These are phyloP conservation scores for Sugiyamaella qingdaonensis DNA, from an alignment of 805 yeast species.

Conservation along the genomic window DNA sequence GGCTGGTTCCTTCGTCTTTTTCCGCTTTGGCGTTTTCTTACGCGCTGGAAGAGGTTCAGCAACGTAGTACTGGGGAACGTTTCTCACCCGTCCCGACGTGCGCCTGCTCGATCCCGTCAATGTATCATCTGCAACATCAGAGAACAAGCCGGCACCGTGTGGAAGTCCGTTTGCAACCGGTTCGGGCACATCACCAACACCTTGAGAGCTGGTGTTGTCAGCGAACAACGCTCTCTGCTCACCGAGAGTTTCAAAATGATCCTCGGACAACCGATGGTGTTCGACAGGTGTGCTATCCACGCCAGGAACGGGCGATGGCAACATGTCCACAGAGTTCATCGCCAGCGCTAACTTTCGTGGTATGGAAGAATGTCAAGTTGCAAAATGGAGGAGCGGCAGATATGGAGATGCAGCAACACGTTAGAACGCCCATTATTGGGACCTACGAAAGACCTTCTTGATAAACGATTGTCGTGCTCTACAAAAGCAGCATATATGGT, in stretches of 20 bases:
- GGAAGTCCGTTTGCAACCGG: too few species aligned
- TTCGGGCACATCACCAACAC: too few species aligned
- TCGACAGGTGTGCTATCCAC: not conserved
- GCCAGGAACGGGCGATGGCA: not conserved
- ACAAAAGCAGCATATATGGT: too few species aligned
- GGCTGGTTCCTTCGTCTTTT: constrained; percentile 12
- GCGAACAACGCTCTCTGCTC: too few species aligned
- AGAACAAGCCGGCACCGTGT: not conserved
- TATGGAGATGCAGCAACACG: not conserved
- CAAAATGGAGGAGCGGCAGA: constrained; percentile 1
- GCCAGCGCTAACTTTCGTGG: not conserved
- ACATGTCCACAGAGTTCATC: constrained; percentile 2
- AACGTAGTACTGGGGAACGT: constrained; percentile 14
- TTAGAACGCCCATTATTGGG: too few species aligned
- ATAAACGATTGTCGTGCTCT: too few species aligned
- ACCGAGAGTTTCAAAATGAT: not conserved
- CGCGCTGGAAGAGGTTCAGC: constrained; percentile 13
- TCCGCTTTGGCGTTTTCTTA: constrained; percentile 9
- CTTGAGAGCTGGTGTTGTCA: too few species aligned
- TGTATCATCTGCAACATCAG: not conserved
- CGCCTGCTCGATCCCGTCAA: constrained; percentile 4
- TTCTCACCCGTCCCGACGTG: constrained; percentile 16
- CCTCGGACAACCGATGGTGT: not conserved
- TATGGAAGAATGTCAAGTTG: not conserved
- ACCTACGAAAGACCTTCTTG: too few species aligned